phyloP scores from a whole-genome alignment of 2,329 filamentous ascomycete species.

The Claviceps sp. region DNA sequence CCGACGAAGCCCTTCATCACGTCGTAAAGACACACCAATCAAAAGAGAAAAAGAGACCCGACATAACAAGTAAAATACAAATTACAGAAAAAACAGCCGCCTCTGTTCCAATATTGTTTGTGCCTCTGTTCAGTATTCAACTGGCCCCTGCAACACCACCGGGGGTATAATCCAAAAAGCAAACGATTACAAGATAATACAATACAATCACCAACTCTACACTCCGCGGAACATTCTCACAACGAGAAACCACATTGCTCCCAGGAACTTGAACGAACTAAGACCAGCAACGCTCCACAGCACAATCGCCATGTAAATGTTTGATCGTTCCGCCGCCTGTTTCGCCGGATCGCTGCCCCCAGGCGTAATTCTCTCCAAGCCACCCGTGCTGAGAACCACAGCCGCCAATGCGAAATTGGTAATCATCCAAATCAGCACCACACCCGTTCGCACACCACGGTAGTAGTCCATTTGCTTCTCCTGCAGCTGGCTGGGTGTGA shows the following conservation, averaged over 20 bases:
- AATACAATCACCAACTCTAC: conserved; percentile 17
- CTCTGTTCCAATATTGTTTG: too few relatives aligned
- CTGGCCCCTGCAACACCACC: conserved; percentile 1
- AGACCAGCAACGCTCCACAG: conserved; percentile 80
- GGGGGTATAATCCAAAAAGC: conserved; percentile 9
- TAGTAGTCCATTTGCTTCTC: conserved; percentile 98
- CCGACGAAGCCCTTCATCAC: too few relatives aligned
- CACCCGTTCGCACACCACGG: conserved; percentile 82
- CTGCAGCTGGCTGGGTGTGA: conserved; percentile 39
- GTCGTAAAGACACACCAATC: too few relatives aligned
- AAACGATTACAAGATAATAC: neutral
- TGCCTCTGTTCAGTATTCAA: neutral
- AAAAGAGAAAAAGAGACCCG: too few relatives aligned
- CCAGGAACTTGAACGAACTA: conserved; percentile 75
- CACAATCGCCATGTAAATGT: conserved; percentile 76
- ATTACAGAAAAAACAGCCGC: too few relatives aligned
- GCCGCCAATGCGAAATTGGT: conserved; percentile 83
- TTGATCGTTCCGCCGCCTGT: conserved; percentile 42
- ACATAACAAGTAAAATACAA: too few relatives aligned
- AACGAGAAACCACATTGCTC: conserved; percentile 84
- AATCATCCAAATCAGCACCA: conserved; percentile 93
- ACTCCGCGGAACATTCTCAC: conserved; percentile 72
- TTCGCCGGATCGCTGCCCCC: conserved; percentile 25
- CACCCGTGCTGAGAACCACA: conserved; percentile 74
- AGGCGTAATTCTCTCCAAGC: conserved; percentile 54